These are phyloP conservation scores for Penicillium silybi DNA, from an alignment of 495 filamentous ascomycete species.

Conservation along the genomic window DNA sequence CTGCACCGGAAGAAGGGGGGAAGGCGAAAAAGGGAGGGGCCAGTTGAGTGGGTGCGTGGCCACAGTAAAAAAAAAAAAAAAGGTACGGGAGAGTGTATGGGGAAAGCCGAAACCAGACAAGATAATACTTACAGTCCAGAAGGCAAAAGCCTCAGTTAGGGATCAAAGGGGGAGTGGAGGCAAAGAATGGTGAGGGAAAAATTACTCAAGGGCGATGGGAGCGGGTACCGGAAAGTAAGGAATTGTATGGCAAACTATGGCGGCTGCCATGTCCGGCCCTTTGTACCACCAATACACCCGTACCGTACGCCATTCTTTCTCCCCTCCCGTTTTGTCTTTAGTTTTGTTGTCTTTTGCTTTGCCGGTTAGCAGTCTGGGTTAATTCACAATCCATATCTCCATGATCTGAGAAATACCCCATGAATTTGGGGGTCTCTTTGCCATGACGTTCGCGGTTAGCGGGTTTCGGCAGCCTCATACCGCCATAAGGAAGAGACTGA, in stretches of 20 bases:
- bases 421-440: not conserved
- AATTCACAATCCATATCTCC: not conserved
- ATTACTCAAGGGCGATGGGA: not conserved
- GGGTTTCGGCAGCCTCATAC: not conserved
- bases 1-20: constrained; percentile 12
- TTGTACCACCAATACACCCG: constrained; percentile 1
- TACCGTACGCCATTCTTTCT: not conserved
- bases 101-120: constrained; percentile 7
- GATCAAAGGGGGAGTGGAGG: constrained; percentile 12
- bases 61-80: constrained; percentile 20
- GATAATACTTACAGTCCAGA: constrained; percentile 10
- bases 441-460: not conserved
- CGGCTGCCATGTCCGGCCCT: not conserved
- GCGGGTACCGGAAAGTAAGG: not conserved
- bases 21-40: constrained; percentile 7
- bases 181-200: constrained; percentile 10
- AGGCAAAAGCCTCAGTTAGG: constrained; percentile 5
- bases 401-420: not conserved
- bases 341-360: not conserved
- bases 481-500: not conserved
- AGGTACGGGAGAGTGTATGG: constrained; percentile 1
- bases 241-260: not conserved
- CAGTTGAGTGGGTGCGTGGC: constrained; percentile 35
- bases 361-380: not conserved
- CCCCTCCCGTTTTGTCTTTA: not conserved